A percentile compares a stretch with the other conserved stretches of the same genome.
Conservation (phyloP, 805 yeast species). For the Teunomyces tritomae region DNA sequence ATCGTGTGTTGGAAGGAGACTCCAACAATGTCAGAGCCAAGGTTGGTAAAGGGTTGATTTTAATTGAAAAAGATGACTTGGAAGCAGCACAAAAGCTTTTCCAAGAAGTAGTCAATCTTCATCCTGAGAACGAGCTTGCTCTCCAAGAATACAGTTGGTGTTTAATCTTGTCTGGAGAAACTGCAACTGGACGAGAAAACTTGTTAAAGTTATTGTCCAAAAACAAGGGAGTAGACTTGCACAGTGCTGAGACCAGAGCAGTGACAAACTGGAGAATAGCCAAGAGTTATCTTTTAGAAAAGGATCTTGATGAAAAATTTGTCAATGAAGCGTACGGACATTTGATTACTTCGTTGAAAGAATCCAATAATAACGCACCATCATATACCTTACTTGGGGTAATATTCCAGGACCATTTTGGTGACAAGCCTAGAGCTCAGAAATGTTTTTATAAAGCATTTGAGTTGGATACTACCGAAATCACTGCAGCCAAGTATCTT, state of each 20-base stretch:
- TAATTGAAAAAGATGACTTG: constrained; percentile 61
- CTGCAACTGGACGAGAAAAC: constrained; percentile 49
- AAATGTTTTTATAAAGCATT: constrained; percentile 89
- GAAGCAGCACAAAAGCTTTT: constrained; percentile 55
- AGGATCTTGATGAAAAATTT: constrained; percentile 14
- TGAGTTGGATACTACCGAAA: constrained; percentile 77
- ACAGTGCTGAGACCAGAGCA: constrained; percentile 57
- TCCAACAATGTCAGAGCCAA: constrained; percentile 54
- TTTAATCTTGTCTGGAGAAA: constrained; percentile 51
- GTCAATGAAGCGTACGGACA: constrained; percentile 53
- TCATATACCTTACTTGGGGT: constrained; percentile 80
- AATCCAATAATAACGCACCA: constrained; percentile 65
- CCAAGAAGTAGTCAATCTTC: constrained; percentile 43
- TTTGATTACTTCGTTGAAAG: constrained; percentile 61
- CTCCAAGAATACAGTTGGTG: constrained; percentile 79
- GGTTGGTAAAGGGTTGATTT: constrained; percentile 79
- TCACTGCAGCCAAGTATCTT: constrained; percentile 68
- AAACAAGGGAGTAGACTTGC: constrained; percentile 50
- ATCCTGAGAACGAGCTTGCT: constrained; percentile 58
- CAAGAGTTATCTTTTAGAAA: constrained; percentile 48
- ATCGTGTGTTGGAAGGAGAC: constrained; percentile 47
- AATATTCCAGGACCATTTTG: constrained; percentile 57
- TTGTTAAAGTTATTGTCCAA: constrained; percentile 42
- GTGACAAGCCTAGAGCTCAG: constrained; percentile 66
- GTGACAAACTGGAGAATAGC: constrained; percentile 72